Base-by-base conservation (phyloP, 2,329 filamentous ascomycete species). In the Fusarium nelsonii region DNA sequence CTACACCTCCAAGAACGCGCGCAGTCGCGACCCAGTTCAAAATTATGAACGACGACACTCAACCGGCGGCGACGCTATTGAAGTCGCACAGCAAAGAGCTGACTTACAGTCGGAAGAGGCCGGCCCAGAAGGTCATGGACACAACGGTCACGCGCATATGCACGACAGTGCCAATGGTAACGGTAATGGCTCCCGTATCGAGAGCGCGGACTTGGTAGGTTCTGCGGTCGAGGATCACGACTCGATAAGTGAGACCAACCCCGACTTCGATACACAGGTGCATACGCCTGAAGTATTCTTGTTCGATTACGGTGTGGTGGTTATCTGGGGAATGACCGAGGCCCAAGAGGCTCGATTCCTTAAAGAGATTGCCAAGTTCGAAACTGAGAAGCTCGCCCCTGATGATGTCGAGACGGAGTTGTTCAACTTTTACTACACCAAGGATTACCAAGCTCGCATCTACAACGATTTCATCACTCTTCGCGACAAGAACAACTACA, bases 391-490 rank as follows among this genome's bases (percentile, higher is more conserved):
- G 79, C 86, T 98, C 49, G 90, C 90, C 28, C 88, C 91, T 12
- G 94, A 97, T 76, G 93, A 97, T 73, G 90, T 97, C 32, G 95
- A 99, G 81, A 93, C 94, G 46, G 96, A 99, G 80, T 93, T 95
- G 76, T 99, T 99, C 85, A 99, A 99, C 79, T 99, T 98, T 80
- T 99, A 99, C 84, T 98, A 99, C 82, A 98, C 96, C 4, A 88
- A 92, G 74, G 95, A 98, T 78, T 99, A 99, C 78, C 97, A 99
- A 81, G 93, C 96, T 23, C 91, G 96, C 52, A 99, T 99, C 79
- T 99, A 99, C 86, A 99, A 99, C 80, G 96, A 99, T 81, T 99
- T 99, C 75, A 99, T 99, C 80, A 96, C 93, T 4, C 81, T 99
- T 64, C 87, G 94, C 49, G 95, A 98, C 75, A 97, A 97, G 81